phyloP scores from a whole-genome alignment of 106 monocot genomes.

The Xerophyta viscosa region DNA sequence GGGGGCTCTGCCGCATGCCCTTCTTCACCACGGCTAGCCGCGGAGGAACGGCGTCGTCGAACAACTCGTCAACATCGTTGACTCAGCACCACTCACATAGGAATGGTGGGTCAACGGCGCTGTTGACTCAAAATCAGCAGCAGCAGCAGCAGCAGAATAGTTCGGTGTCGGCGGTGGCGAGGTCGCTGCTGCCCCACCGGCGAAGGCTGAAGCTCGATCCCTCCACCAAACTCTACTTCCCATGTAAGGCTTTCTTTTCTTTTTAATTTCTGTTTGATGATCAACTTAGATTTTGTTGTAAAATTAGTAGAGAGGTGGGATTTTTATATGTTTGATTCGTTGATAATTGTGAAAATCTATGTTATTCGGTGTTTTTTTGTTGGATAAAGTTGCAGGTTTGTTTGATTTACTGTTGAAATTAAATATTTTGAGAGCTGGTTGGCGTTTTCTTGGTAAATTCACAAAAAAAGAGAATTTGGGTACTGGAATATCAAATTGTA shows the following conservation, averaged over 20 bases:
- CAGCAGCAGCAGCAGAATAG: slow-evolving; percentile 4
- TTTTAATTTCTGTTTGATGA: too few species aligned
- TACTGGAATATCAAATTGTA: too few species aligned
- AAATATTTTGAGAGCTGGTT: too few species aligned
- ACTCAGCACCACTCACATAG: slow-evolving; percentile 6
- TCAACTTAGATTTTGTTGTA: too few species aligned
- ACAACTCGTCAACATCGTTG: slow-evolving; percentile 21
- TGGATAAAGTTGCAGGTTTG: too few species aligned
- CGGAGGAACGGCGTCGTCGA: slow-evolving; percentile 14
- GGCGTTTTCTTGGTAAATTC: too few species aligned
- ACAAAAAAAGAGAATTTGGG: too few species aligned
- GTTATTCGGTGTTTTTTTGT: too few species aligned
- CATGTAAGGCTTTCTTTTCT: slow-evolving; percentile 60
- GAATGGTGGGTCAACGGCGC: not conserved
- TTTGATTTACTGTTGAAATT: too few species aligned
- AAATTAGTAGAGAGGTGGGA: too few species aligned
- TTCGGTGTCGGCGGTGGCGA: slow-evolving; percentile 61
- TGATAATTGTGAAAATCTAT: too few species aligned
- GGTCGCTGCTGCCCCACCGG: slow-evolving; percentile 61
- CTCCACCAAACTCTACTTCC: slow-evolving; percentile 80
- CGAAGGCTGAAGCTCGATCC: slow-evolving; percentile 83
- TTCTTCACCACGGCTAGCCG: slow-evolving; percentile 23
- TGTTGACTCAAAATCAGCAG: slow-evolving; percentile 1
- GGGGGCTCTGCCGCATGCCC: slow-evolving; percentile 58
- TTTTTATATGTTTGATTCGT: too few species aligned